These are phyloP conservation scores for Dittrichia graveolens DNA, from an alignment of 129 eudicot genomes.

Conservation along the genomic window DNA sequence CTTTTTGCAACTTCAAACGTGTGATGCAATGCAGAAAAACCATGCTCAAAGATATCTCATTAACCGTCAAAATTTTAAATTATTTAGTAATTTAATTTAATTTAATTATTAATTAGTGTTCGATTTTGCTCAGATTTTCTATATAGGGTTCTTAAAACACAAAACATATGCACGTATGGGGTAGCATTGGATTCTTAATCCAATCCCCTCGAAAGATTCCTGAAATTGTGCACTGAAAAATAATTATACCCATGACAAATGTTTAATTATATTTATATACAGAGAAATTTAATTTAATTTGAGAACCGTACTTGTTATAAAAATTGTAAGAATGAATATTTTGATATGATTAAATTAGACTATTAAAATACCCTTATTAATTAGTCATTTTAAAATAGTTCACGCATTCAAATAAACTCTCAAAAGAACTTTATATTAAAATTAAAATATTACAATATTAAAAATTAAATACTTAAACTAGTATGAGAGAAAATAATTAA, in stretches of 20 bases:
- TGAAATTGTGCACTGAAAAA: conserved; percentile 20
- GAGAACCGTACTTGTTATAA: too few relatives aligned
- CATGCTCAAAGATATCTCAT: conserved; percentile 12
- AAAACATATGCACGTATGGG: conserved; percentile 29
- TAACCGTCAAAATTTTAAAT: background rate
- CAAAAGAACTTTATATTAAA: too few relatives aligned
- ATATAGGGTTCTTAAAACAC: background rate
- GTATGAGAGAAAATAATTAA: too few relatives aligned
- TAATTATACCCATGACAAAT: conserved; percentile 4
- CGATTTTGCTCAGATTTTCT: background rate
- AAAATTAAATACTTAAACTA: too few relatives aligned
- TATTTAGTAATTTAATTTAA: too few relatives aligned
- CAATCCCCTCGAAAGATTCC: conserved; percentile 30
- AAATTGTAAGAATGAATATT: too few relatives aligned
- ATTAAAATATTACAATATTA: too few relatives aligned
- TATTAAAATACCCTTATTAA: too few relatives aligned
- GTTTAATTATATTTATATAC: background rate
- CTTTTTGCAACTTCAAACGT: conserved; percentile 26
- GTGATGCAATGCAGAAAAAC: conserved; percentile 22
- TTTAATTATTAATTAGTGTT: background rate
- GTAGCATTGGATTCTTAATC: conserved; percentile 29
- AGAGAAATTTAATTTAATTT: too few relatives aligned
- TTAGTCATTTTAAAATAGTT: too few relatives aligned
- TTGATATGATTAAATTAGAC: too few relatives aligned
- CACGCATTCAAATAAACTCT: too few relatives aligned